These are phyloP conservation scores for Stemphylium beticola DNA, from an alignment of 2,329 filamentous ascomycete genomes.

Conservation along the genomic window DNA sequence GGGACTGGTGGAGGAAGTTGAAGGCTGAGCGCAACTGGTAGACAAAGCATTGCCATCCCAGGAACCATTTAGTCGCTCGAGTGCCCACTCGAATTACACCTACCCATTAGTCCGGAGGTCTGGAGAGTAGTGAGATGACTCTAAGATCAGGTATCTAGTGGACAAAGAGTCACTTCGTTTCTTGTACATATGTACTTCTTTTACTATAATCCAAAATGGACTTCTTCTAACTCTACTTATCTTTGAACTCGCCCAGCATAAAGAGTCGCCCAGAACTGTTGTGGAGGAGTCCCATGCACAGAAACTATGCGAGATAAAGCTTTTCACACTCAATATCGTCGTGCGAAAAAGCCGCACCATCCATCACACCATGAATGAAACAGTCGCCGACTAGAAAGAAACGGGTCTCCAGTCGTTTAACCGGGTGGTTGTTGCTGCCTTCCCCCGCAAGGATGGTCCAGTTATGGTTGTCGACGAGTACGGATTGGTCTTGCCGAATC, in stretches of 20 bases:
- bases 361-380: slow-evolving; percentile 27
- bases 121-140: no score
- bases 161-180: no score
- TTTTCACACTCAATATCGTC: neutral
- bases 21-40: no score
- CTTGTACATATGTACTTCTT: neutral
- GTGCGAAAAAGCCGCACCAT: slow-evolving; percentile 19
- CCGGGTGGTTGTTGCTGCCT: neutral
- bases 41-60: no score
- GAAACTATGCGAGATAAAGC: slow-evolving; percentile 1
- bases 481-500: slow-evolving; percentile 3
- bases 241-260: neutral
- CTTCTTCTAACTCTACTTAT: no score
- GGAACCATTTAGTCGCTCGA: no score
- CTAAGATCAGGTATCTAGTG: no score
- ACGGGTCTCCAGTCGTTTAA: neutral
- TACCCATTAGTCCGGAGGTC: no score
- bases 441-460: neutral
- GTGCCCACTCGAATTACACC: no score
- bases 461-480: neutral
- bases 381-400: slow-evolving; percentile 24
- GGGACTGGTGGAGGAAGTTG: no score
- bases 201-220: neutral
- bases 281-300: neutral
- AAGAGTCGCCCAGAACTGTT: neutral